phyloP scores from a whole-genome alignment of 1,284 basidiomycete genomes.

The Rhodotorula sp. region DNA sequence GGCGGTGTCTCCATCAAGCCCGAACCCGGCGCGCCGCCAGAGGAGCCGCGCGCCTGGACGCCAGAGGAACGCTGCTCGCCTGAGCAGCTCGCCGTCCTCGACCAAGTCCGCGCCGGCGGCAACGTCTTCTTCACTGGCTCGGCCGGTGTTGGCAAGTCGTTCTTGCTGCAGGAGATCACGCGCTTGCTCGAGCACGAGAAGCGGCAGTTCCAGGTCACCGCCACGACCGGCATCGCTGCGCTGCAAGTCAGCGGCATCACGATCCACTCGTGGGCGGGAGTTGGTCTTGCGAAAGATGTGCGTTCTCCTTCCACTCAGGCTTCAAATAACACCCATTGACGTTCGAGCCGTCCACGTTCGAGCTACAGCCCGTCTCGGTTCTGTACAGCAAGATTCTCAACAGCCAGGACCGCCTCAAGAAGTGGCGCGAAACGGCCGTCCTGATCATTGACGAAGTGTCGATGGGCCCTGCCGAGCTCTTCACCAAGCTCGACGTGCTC shows the following conservation, averaged over 20 bases:
- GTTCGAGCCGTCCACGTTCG: too few relatives aligned
- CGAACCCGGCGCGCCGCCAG: background rate
- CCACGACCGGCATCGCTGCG: slow-evolving; percentile 51
- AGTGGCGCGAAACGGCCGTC: slow-evolving; percentile 20
- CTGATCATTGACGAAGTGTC: slow-evolving; percentile 41
- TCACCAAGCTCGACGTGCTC: slow-evolving; percentile 33
- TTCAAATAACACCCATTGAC: too few relatives aligned
- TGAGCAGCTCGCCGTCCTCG: slow-evolving; percentile 40
- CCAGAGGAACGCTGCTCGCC: slow-evolving; percentile 33
- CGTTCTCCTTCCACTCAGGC: background rate
- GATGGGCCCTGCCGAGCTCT: slow-evolving; percentile 33
- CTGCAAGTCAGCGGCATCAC: slow-evolving; percentile 43
- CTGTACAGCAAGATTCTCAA: slow-evolving; percentile 17
- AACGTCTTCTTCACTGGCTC: slow-evolving; percentile 46
- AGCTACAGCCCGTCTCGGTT: slow-evolving; percentile 10
- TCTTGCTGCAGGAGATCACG: slow-evolving; percentile 41
- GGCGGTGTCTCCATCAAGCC: slow-evolving; percentile 12
- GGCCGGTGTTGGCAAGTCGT: slow-evolving; percentile 45
- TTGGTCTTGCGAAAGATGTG: slow-evolving; percentile 33
- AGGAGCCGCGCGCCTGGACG: slow-evolving; percentile 18
- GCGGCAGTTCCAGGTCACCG: slow-evolving; percentile 36
- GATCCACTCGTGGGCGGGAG: slow-evolving; percentile 35
- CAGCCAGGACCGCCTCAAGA: slow-evolving; percentile 7
- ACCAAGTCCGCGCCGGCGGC: slow-evolving; percentile 30
- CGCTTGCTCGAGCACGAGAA: slow-evolving; percentile 31